Evolutionary conservation across 2,329 filamentous ascomycete genomes (phyloP).

Genomic region (Didymosphaeria variabile): DNA sequence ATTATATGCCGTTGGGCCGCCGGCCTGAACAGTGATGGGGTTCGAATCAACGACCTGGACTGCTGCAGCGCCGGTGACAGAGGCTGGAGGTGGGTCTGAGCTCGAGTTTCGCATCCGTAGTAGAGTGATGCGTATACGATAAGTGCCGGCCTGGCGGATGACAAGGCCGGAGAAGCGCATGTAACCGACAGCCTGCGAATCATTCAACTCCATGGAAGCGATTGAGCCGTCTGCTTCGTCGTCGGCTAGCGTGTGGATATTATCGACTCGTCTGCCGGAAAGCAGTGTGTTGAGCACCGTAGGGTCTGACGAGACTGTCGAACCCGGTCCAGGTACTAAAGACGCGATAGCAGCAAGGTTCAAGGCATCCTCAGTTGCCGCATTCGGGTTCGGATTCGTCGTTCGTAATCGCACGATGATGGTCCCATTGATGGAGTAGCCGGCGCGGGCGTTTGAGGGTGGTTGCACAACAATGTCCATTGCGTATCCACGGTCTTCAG

Average conservation of each 20-base stretch:
- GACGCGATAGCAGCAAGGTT: conserved; percentile 47
- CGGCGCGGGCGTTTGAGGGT: conserved; percentile 43
- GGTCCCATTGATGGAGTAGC: conserved; percentile 41
- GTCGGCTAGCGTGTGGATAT: conserved; percentile 47
- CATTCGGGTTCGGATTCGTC: conserved; percentile 41
- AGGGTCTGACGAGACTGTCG: conserved; percentile 39
- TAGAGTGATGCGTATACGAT: conserved; percentile 49
- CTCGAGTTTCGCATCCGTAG: conserved; percentile 42
- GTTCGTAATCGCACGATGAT: conserved; percentile 47
- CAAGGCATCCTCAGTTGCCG: conserved; percentile 43
- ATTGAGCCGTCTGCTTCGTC: conserved; percentile 48
- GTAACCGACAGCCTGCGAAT: conserved; percentile 48
- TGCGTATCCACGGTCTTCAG: conserved; percentile 45
- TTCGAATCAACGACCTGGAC: conserved; percentile 48
- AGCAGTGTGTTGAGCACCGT: conserved; percentile 41
- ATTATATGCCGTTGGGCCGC: conserved; percentile 35
- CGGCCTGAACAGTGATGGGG: conserved; percentile 42
- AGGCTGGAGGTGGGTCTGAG: conserved; percentile 36
- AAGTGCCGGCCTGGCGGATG: conserved; percentile 48
- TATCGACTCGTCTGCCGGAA: conserved; percentile 43
- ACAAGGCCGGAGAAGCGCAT: conserved; percentile 49
- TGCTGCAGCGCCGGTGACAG: conserved; percentile 36
- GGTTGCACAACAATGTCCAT: conserved; percentile 52
- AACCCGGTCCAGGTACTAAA: conserved; percentile 40
- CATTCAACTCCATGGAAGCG: conserved; percentile 48